Evolutionary conservation across 225 moss, liverwort and hornwort species (phyloP), one percentile per base, ranked within the genome.

Genomic region (Antitrichia curtipendula): DNA sequence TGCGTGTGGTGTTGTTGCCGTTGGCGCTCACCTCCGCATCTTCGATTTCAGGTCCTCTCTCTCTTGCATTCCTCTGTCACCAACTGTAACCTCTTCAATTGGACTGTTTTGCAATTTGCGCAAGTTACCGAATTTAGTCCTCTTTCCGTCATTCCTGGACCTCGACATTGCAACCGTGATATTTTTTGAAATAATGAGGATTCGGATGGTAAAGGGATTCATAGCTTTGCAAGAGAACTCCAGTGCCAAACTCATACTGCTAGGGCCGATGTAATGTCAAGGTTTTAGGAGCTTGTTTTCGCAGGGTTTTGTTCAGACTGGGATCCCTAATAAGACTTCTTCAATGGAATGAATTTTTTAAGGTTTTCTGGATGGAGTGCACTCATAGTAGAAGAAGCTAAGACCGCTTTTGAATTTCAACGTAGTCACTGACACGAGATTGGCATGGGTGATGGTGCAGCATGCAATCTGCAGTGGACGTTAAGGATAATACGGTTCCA

Each of bases 1-100:
- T 54, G 87, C 90, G 49, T 95, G 91, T 71, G 84, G 91, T 38
- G 94, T 99, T 38, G 96, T 97, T 47, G 92, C 94, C 10, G 88
- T 97, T 9, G 99, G 99, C 43, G 96, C 97, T 85, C 93, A 91
- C 74, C 95, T 99, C 47, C 97, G 99, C 79, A 94, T 99, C 87
- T 99, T 97, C 77, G 91, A 96, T 87, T 88, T 99, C 84, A 86
- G 82, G 85, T 88, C 23, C 54, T n/a, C 27, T 57, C 2, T 40
- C 57, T 57, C n/a, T 25, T 24, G 12, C 49, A 49, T 60, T n/a
- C 21, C 36, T 64, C 65, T 62, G 23, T 17, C 10, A 10, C 16
- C 15, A 22, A 32, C 13, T 11, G 31, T 19, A 32, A 12, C 10
- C 57, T 69, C 25, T 79, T 49, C 61, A 40, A 18, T 78, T 17